A percentile compares a stretch with the other conserved stretches of the same genome.
Conservation (phyloP, 2,329 filamentous ascomycete genomes). For the Colletotrichum aenigma region DNA sequence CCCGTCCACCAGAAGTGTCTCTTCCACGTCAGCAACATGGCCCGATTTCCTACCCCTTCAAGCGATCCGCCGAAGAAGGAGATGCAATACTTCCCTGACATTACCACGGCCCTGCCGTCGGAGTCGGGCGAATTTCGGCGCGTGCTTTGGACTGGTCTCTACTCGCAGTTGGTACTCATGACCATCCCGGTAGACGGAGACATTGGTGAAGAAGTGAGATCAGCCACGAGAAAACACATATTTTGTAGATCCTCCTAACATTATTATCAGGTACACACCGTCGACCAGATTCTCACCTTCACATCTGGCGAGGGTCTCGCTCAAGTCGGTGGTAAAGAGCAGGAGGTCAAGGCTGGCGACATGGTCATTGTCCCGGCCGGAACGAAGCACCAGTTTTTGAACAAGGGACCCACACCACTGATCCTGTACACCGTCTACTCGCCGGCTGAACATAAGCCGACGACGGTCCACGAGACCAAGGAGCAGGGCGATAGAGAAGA, state of each 20-base stretch:
- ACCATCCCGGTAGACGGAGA: constrained; percentile 67
- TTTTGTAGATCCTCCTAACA: constrained; percentile 15
- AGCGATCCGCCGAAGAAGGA: constrained; percentile 49
- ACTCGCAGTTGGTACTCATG: constrained; percentile 68
- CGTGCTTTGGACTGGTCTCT: constrained; percentile 67
- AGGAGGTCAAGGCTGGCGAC: constrained; percentile 44
- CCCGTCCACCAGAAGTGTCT: background rate
- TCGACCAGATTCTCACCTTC: constrained; percentile 70
- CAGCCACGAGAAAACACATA: background rate
- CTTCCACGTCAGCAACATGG: constrained; percentile 24
- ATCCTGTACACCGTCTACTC: constrained; percentile 68
- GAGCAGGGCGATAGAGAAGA: constrained; percentile 67
- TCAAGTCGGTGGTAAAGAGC: constrained; percentile 62
- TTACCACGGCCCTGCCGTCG: constrained; percentile 57
- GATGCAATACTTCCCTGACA: constrained; percentile 65
- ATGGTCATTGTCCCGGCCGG: constrained; percentile 61
- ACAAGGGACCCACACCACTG: constrained; percentile 61
- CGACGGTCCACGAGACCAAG: constrained; percentile 66
- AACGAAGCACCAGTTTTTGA: constrained; percentile 70
- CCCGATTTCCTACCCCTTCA: constrained; percentile 31
- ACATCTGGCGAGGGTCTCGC: constrained; percentile 63
- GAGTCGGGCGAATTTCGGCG: constrained; percentile 63
- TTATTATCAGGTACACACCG: constrained; percentile 51
- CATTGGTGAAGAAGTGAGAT: constrained; percentile 66
- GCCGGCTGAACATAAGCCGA: constrained; percentile 65